These are phyloP conservation scores for Quercus ilex DNA, from an alignment of 306 rosid species.

Conservation along the genomic window DNA sequence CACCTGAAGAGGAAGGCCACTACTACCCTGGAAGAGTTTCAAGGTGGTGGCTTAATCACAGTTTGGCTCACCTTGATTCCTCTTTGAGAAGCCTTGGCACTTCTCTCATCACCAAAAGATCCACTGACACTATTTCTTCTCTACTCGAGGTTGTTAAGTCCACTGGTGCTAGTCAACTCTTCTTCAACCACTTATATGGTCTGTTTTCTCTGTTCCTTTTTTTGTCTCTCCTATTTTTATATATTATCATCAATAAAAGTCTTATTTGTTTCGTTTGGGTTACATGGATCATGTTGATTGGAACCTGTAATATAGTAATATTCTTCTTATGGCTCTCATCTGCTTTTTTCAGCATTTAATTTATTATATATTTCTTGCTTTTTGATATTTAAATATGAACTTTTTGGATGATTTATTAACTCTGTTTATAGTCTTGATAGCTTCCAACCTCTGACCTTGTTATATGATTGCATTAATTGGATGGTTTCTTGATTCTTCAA, in stretches of 20 bases:
- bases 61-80: conserved; percentile 82
- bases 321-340: no score
- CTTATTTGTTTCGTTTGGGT: neutral
- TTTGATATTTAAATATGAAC: conserved; percentile 1
- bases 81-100: conserved; percentile 80
- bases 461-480: conserved; percentile 8
- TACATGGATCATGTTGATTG: neutral
- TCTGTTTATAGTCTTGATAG: neutral
- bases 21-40: conserved; percentile 91
- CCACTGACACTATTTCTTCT: conserved; percentile 80
- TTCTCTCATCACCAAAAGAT: conserved; percentile 70
- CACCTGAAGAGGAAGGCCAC: conserved; percentile 97
- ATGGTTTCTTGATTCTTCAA: neutral
- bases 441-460: neutral
- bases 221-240: neutral
- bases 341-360: neutral
- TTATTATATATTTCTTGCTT: neutral
- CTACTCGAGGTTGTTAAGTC: conserved; percentile 65
- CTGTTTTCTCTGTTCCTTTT: conserved; percentile 16
- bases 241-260: neutral
- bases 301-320: neutral
- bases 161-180: conserved; percentile 90
- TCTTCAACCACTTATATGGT: conserved; percentile 97
- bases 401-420: neutral
- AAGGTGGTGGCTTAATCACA: conserved; percentile 96